These are phyloP conservation scores for Russula lepida DNA, from an alignment of 768 basidiomycete genomes.

Conservation along the genomic window DNA sequence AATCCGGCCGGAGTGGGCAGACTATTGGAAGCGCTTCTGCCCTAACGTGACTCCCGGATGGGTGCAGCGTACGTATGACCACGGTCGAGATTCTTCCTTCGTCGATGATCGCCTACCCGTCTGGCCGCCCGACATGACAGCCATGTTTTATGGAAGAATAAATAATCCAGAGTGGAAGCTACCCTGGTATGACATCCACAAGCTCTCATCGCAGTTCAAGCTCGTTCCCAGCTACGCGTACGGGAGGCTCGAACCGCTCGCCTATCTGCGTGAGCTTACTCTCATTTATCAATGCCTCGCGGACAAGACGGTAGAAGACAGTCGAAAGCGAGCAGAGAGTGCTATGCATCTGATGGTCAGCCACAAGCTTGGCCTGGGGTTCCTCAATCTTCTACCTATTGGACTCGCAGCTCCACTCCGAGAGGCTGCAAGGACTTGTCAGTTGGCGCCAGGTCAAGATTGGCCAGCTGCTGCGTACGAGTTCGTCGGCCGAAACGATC, in stretches of 20 bases:
- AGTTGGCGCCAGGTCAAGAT: conserved; percentile 62
- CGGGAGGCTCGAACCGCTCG: conserved; percentile 53
- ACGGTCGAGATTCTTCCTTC: conserved; percentile 28
- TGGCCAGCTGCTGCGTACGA: conserved; percentile 67
- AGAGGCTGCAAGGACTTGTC: conserved; percentile 81
- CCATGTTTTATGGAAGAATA: conserved; percentile 46
- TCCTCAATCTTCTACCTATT: conserved; percentile 51
- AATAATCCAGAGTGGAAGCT: conserved; percentile 64
- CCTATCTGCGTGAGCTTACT: conserved; percentile 44
- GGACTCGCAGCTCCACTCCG: conserved; percentile 71
- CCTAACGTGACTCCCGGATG: conserved; percentile 54
- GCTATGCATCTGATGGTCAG: conserved; percentile 51
- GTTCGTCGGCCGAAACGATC: conserved; percentile 65
- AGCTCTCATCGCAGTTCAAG: conserved; percentile 41
- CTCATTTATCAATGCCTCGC: conserved; percentile 51
- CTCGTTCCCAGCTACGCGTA: conserved; percentile 49
- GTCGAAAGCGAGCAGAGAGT: conserved; percentile 58
- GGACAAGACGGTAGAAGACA: conserved; percentile 41
- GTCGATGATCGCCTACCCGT: conserved; percentile 67
- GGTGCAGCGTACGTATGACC: conserved; percentile 29
- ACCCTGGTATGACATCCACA: conserved; percentile 33
- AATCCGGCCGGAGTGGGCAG: conserved; percentile 79
- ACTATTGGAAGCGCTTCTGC: conserved; percentile 84
- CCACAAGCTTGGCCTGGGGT: conserved; percentile 36
- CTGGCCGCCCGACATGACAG: conserved; percentile 71